Conservation (phyloP, 805 yeast species). For the Myxozyma nipponensis region DNA sequence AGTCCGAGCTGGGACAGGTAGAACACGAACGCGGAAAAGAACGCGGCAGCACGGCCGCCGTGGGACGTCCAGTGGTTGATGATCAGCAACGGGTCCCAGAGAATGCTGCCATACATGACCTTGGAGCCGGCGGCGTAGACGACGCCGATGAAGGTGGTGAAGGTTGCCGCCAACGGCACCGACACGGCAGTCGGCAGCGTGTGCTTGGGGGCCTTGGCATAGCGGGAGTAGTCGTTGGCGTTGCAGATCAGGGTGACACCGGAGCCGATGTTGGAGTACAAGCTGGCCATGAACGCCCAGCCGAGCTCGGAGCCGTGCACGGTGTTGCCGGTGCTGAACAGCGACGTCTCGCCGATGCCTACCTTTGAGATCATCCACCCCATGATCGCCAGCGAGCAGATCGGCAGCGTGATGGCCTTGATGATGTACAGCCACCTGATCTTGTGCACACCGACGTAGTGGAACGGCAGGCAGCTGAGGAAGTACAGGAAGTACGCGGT, state of each 20-base stretch:
- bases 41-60: slow-evolving; percentile 30
- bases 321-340: slow-evolving; percentile 17
- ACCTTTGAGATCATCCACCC: slow-evolving; percentile 9
- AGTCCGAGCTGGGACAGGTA: slow-evolving; percentile 71
- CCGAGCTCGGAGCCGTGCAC: slow-evolving; percentile 12
- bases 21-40: slow-evolving; percentile 40
- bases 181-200: slow-evolving; percentile 3
- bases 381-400: slow-evolving; percentile 8
- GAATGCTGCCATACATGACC: slow-evolving; percentile 11
- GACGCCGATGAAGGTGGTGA: slow-evolving; percentile 16
- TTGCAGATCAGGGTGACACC: slow-evolving; percentile 13
- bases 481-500: slow-evolving; percentile 8
- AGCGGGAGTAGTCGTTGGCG: slow-evolving; percentile 36
- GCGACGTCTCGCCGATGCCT: slow-evolving; percentile 11
- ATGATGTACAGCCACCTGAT: slow-evolving; percentile 2
- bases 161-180: slow-evolving; percentile 6
- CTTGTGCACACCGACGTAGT: slow-evolving; percentile 7
- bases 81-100: slow-evolving; percentile 21
- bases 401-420: slow-evolving; percentile 9
- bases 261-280: slow-evolving; percentile 13
- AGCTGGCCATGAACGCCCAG: slow-evolving; percentile 11
- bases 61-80: slow-evolving; percentile 15
- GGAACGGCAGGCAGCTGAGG: slow-evolving; percentile 5
- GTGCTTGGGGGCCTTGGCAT: slow-evolving; percentile 40
- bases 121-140: slow-evolving; percentile 19